phyloP scores from a whole-genome alignment of 169 alveolate genomes.

The Plasmodium knowlesi region DNA sequence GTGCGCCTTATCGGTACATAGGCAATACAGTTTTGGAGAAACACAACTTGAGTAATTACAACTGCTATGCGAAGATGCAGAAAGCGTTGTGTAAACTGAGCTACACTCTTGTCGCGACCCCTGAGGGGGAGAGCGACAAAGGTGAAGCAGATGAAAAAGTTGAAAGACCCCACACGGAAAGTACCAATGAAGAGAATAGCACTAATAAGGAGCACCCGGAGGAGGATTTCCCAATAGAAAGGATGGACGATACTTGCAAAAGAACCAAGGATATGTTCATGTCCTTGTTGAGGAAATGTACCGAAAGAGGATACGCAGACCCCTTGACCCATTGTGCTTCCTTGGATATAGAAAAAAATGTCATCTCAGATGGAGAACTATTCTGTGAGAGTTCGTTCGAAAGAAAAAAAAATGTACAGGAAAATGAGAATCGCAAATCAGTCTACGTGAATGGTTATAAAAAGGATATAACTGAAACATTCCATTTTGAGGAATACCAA shows the following conservation, averaged over 20 bases:
- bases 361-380: constrained; percentile 22
- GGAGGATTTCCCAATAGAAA: background rate
- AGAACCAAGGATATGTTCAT: constrained; percentile 8
- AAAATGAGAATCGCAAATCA: background rate
- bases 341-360: constrained; percentile 22
- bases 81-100: constrained; percentile 34
- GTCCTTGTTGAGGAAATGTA: constrained; percentile 3
- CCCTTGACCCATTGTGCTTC: constrained; percentile 42
- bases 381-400: constrained; percentile 59
- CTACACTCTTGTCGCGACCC: background rate
- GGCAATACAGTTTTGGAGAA: constrained; percentile 45
- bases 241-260: background rate
- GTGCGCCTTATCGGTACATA: constrained; percentile 19
- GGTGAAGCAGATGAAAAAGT: background rate
- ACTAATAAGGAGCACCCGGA: background rate
- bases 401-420: constrained; percentile 10
- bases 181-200: background rate
- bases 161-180: background rate
- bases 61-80: constrained; percentile 38
- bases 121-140: background rate
- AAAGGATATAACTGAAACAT: constrained; percentile 9
- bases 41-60: constrained; percentile 2
- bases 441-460: constrained; percentile 27
- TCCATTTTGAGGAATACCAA: constrained; percentile 32
- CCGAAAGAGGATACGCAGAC: background rate